Evolutionary conservation across 1,139 yeast genomes (phyloP).

Genomic region (Kluyveromyces sp.): DNA sequence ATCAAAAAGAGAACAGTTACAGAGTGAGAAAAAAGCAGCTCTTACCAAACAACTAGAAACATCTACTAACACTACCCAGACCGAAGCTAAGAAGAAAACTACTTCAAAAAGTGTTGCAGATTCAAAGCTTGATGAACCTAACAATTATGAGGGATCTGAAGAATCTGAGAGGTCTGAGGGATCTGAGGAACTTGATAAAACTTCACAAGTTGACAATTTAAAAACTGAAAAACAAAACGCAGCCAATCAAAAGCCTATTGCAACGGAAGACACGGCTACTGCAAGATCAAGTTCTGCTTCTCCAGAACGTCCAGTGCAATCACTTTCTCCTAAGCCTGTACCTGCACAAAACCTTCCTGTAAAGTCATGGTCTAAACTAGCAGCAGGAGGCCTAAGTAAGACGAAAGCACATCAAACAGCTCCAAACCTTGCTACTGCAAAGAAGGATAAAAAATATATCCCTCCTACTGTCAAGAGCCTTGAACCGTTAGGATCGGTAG

Average conservation of each 20-base stretch:
- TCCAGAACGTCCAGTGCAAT: neutral
- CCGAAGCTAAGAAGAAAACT: too few relatives aligned
- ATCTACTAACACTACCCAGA: too few relatives aligned
- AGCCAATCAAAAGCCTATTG: neutral
- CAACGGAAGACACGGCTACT: neutral
- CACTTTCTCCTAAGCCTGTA: slow-evolving; percentile 3
- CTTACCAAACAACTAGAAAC: neutral
- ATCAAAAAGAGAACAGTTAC: slow-evolving; percentile 12
- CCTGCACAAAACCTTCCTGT: slow-evolving; percentile 15
- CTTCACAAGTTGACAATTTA: neutral
- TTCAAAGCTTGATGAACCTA: too few relatives aligned
- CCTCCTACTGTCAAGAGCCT: slow-evolving; percentile 33
- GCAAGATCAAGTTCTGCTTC: neutral
- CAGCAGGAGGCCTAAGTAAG: slow-evolving; percentile 24
- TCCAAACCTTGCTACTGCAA: slow-evolving; percentile 10
- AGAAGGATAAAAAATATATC: slow-evolving; percentile 29
- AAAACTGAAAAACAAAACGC: neutral
- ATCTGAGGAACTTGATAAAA: neutral
- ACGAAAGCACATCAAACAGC: slow-evolving; percentile 11
- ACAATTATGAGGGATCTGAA: neutral
- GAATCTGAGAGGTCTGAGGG: neutral
- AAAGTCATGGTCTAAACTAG: slow-evolving; percentile 30
- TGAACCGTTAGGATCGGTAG: slow-evolving; percentile 39
- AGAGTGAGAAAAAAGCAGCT: neutral
- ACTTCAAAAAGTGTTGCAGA: too few relatives aligned